Evolutionary conservation across 2,329 filamentous ascomycete species (phyloP).

Genomic region (Onygenales sp.): DNA sequence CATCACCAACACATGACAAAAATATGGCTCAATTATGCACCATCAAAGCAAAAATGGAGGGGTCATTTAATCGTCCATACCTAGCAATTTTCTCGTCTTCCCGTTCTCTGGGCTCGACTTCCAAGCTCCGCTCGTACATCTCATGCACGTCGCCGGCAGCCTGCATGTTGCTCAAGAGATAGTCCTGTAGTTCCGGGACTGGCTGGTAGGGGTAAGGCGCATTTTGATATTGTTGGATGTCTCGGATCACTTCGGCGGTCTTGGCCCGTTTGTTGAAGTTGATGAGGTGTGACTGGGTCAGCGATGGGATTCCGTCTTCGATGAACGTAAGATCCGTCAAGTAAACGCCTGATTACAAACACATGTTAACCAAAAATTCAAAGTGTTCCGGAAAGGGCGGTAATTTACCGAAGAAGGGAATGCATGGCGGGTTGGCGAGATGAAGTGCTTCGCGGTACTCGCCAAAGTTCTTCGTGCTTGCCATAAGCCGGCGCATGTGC

Average conservation of each 20-base stretch:
- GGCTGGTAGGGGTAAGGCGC: constrained; percentile 88
- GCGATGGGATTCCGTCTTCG: constrained; percentile 91
- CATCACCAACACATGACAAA: constrained; percentile 3
- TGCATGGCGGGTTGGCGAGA: constrained; percentile 88
- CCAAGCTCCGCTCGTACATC: constrained; percentile 97
- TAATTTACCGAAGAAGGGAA: constrained; percentile 84
- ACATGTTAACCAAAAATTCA: constrained; percentile 9
- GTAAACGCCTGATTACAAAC: constrained; percentile 62
- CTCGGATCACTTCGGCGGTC: constrained; percentile 94
- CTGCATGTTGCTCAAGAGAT: constrained; percentile 94
- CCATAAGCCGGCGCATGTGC: constrained; percentile 89
- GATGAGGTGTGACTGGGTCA: constrained; percentile 93
- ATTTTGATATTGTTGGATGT: constrained; percentile 98
- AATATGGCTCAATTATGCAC: not conserved
- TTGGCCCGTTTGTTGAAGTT: constrained; percentile 98
- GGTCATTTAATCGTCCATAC: constrained; percentile 37
- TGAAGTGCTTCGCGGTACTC: constrained; percentile 92
- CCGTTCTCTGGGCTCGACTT: constrained; percentile 86
- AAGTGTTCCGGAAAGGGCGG: not conserved
- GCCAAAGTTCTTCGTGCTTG: constrained; percentile 94
- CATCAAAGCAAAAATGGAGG: constrained; percentile 11
- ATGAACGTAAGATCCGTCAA: constrained; percentile 97
- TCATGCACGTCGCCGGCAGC: constrained; percentile 92
- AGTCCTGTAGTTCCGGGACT: constrained; percentile 88
- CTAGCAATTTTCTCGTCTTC: constrained; percentile 99